Evolutionary conservation across 108 stramenopile species (phyloP).

Genomic region (Epithemia pelagica): DNA sequence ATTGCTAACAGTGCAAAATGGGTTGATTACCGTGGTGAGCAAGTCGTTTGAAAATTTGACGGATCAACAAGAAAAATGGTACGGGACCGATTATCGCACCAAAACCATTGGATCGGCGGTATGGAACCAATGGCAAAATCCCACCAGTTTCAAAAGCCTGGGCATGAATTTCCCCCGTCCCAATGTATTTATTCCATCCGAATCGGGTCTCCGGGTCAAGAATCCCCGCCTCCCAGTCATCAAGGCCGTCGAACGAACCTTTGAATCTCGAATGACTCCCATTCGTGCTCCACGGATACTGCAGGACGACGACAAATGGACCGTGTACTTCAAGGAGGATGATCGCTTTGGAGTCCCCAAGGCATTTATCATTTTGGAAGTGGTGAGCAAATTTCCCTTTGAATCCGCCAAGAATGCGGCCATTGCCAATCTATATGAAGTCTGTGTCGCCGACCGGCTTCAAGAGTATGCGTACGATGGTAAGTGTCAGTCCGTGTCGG

Average conservation of each 20-base stretch:
- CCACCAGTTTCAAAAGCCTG: slow-evolving; percentile 10
- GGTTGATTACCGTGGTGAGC: slow-evolving; percentile 60
- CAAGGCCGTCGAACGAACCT: slow-evolving; percentile 29
- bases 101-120: slow-evolving; percentile 42
- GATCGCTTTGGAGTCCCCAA: slow-evolving; percentile 77
- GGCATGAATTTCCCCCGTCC: slow-evolving; percentile 52
- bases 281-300: slow-evolving; percentile 60
- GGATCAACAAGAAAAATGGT: slow-evolving; percentile 65
- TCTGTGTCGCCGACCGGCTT: slow-evolving; percentile 50
- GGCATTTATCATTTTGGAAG: slow-evolving; percentile 68
- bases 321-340: slow-evolving; percentile 73
- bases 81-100: slow-evolving; percentile 69
- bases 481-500: background rate
- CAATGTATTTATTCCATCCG: slow-evolving; percentile 72
- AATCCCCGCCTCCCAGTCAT: slow-evolving; percentile 23
- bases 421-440: slow-evolving; percentile 61
- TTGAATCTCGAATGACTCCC: slow-evolving; percentile 65
- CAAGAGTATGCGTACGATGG: slow-evolving; percentile 67
- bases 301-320: slow-evolving; percentile 75
- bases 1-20: slow-evolving; percentile 61
- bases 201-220: slow-evolving; percentile 59
- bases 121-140: slow-evolving; percentile 49
- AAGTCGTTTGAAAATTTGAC: slow-evolving; percentile 66
- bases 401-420: slow-evolving; percentile 52
- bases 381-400: slow-evolving; percentile 57